Conservation (phyloP, 1,284 basidiomycete species). For the Caloboletus inedulis region DNA sequence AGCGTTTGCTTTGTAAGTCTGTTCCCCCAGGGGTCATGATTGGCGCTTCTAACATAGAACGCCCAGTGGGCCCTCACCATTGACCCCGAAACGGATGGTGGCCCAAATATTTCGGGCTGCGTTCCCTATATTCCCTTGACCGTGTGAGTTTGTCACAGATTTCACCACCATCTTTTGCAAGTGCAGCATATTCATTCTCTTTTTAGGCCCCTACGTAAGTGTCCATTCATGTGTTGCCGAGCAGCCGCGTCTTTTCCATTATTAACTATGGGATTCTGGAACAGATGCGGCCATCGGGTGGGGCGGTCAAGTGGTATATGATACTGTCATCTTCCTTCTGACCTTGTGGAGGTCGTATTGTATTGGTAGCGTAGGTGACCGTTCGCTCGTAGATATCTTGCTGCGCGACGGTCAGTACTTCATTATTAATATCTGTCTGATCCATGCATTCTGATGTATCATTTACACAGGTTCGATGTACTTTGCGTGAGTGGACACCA, state of each 20-base stretch:
- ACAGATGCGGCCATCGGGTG: conserved; percentile 9
- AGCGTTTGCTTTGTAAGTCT: conserved; percentile 21
- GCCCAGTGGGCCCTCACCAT: conserved; percentile 10
- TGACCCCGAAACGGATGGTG: background rate
- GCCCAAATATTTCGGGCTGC: background rate
- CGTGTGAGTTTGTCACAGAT: conserved; percentile 2
- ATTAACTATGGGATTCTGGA: background rate
- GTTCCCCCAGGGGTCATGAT: background rate
- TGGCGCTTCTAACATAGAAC: background rate
- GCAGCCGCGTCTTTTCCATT: too few species aligned
- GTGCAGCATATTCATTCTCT: background rate
- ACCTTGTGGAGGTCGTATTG: conserved; percentile 8
- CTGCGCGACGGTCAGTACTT: conserved; percentile 18
- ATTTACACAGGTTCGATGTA: conserved; percentile 14
- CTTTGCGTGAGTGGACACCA: conserved; percentile 11
- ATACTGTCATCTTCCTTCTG: conserved; percentile 13
- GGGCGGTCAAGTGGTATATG: conserved; percentile 12
- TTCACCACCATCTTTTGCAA: background rate
- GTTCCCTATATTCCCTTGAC: background rate
- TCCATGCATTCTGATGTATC: background rate
- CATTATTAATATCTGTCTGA: background rate
- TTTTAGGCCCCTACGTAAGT: conserved; percentile 11
- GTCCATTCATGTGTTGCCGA: background rate
- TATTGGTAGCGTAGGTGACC: conserved; percentile 1
- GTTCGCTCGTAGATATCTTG: conserved; percentile 11